Base-by-base conservation (phyloP, 2,329 filamentous ascomycete species). In the Fusarium sp. region DNA sequence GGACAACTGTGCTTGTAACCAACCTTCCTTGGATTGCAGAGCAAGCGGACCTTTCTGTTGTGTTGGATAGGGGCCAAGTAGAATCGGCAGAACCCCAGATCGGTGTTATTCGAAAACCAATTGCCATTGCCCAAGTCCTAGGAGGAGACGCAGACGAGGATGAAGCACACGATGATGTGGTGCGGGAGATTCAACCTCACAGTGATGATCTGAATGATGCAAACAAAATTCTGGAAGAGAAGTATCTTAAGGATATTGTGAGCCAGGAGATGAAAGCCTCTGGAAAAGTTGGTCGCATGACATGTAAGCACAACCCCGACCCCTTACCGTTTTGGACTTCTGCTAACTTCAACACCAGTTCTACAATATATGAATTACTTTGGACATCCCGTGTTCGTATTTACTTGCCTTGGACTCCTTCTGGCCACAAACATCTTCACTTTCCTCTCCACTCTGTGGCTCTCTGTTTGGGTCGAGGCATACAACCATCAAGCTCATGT, bases 1-100 rank as follows among this genome's bases (percentile, higher is more conserved):
- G 87, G 30, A 89, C 87, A 2, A 81, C 84, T 2, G 83, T 89
- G 8, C 79, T 89, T 18, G 87, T 89, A 5, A 88, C 86, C 5
- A 87, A 89, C 68, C 74, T 86, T 41, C 84, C 83, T 3, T 87
- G 85, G 85, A 82, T 87, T 43, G 78, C 84, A 0, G 79, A 82
- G 4, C 85, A 87, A 72, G 83, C 84, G 11, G 85, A 87, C 60
- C 74, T 86, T 13, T 77, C 80, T 13, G 74, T 87, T 32, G 68
- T 72, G 1, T 75, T 87, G n/a, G 84, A 86, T 20, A 83, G 82
- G 53, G 85, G 85, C 7, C 75, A 69, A 11, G 67, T 86, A 30
- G 78, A 80, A 42, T 76, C 77, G 18, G 67, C 79, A 3, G 82
- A 86, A 57, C 77, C 80, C 43, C 84, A 86, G 32, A 76, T 86